Base-by-base conservation (phyloP, 495 filamentous ascomycete species). In the Neurospora terricola region DNA sequence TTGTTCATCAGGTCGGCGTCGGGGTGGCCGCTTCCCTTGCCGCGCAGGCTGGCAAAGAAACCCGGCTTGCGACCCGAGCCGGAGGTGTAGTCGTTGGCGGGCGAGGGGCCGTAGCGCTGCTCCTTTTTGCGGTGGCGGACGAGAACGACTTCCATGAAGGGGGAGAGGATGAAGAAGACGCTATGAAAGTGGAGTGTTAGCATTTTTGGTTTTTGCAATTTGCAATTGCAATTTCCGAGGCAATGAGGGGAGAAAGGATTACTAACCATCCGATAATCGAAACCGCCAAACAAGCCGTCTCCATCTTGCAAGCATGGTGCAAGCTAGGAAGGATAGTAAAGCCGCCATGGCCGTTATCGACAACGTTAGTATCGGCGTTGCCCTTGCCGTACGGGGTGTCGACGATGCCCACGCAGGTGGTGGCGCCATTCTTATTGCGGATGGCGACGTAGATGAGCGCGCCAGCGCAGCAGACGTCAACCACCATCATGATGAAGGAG, bases 251-350 rank as follows among this genome's bases (percentile, higher is more conserved):
- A 23, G 38, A 23, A 23, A 30, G n/a, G 11, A 18, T 16, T 43
- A 87, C 92, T 90, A 84, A 95, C 93, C 91, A 86, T 77, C 86
- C 90, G 72, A 92, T 86, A 73, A 97, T 90, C 0, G 92, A 84
- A n/a, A 94, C 91, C 3, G 91, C 91, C 75, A 97, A 90, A 21
- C 82, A 85, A 18, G 89, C 92, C 71, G 88, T 91, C 80, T 96
- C 84, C 76, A 96, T 81, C 72, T 85, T 83, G 82, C 94, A 97
- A 8, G 89, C 87, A 72, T 85, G 84, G 27, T 82, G 80, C 75
- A 89, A 85, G 70, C 77, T 87, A 2, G 87, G 87, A 43, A 87
- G 77, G 18, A 69, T 70, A 21, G 77, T 81, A 34, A 77, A 77
- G 9, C 82, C 86, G 59, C 75, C 81, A 66, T 71, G 75, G 38